A percentile compares a stretch with the other conserved stretches of the same genome.
Conservation (phyloP, 164 flowering plant genomes). For the Litsea cubeba region DNA sequence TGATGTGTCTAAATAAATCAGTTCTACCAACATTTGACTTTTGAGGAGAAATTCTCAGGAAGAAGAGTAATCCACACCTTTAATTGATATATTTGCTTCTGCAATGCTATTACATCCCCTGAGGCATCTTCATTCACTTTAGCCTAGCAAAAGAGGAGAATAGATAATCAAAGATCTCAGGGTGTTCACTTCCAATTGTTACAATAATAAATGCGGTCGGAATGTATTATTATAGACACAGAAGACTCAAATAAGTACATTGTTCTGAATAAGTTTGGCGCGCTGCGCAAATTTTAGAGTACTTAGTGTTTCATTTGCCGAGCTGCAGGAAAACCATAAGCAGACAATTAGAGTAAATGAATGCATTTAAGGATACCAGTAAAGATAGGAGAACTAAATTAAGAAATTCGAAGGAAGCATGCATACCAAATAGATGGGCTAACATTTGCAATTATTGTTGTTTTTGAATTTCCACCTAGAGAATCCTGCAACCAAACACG, state of each 20-base stretch:
- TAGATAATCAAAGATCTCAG: background rate
- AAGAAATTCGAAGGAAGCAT: background rate
- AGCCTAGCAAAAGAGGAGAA: conserved; percentile 43
- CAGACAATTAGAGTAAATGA: background rate
- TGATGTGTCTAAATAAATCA: conserved; percentile 12
- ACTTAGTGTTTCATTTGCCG: conserved; percentile 77
- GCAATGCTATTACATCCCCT: conserved; percentile 67
- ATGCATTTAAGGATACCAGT: background rate
- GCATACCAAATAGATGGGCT: conserved; percentile 77
- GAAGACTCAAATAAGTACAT: conserved; percentile 38
- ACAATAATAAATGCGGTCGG: background rate
- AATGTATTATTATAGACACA: background rate
- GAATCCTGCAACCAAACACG: conserved; percentile 59
- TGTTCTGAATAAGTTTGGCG: conserved; percentile 87
- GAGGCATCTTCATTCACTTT: conserved; percentile 91
- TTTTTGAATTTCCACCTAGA: conserved; percentile 90
- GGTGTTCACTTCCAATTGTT: background rate
- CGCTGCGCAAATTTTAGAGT: conserved; percentile 92
- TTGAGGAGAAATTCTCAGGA: background rate
- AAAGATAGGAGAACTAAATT: background rate
- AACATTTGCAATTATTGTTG: conserved; percentile 81
- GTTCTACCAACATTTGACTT: background rate
- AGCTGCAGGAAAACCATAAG: conserved; percentile 44
- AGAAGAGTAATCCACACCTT: conserved; percentile 39
- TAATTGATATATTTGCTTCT: conserved; percentile 61